A percentile compares a stretch with the other conserved stretches of the same genome.
phyloP scores from a whole-genome alignment of 2,329 filamentous ascomycete species.

The Colletotrichum higginsianum region DNA sequence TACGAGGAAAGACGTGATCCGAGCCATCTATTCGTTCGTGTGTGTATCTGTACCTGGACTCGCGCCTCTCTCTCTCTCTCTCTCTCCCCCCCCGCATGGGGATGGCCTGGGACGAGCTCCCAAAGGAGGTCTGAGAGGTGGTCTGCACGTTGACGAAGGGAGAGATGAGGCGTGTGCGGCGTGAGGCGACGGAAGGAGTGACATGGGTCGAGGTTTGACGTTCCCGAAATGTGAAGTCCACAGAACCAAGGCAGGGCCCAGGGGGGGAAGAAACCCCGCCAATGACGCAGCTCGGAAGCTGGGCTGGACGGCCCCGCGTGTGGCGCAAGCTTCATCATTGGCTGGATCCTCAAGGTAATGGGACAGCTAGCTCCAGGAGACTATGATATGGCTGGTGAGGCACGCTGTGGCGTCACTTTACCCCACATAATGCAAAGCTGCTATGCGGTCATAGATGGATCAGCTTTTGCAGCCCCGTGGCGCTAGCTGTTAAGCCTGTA shows the following conservation, averaged over 20 bases:
- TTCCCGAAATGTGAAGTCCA: conserved; percentile 18
- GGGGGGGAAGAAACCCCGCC: conserved; percentile 15
- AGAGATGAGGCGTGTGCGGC: not conserved
- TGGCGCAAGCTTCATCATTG: conserved; percentile 34
- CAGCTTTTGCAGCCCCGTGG: conserved; percentile 12
- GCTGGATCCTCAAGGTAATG: too few species aligned
- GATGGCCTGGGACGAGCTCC: not conserved
- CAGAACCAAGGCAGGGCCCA: conserved; percentile 36
- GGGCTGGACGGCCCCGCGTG: conserved; percentile 24
- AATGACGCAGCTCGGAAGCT: conserved; percentile 41
- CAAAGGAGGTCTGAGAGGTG: not conserved
- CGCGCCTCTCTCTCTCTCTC: not conserved
- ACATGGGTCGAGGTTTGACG: conserved; percentile 29
- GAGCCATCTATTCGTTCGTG: not conserved
- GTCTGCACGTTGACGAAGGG: too few species aligned
- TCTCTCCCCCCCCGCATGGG: not conserved
- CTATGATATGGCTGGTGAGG: conserved; percentile 22
- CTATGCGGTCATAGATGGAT: conserved; percentile 38
- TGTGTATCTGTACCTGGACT: not conserved
- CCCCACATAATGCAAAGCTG: conserved; percentile 31
- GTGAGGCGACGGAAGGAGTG: not conserved
- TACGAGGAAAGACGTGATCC: conserved; percentile 31
- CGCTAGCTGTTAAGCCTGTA: conserved; percentile 4
- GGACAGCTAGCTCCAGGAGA: not conserved
- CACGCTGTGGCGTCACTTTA: conserved; percentile 41